Base-by-base conservation (phyloP, 352 stramenopile species). In the Lagenidium sp. region DNA sequence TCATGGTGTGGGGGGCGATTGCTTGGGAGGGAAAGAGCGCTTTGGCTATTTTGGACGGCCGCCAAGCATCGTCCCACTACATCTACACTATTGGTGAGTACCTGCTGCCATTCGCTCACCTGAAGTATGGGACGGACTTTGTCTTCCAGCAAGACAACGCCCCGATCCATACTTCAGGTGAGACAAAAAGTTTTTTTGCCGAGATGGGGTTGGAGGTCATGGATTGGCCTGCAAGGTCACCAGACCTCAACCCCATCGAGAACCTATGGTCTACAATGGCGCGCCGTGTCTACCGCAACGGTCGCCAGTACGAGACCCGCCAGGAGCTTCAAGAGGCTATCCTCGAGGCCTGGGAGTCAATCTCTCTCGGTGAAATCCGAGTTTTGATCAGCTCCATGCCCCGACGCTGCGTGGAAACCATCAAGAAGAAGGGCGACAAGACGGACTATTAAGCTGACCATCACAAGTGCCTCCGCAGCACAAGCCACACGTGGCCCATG, bases 81-180 rank as follows among this genome's bases (percentile, higher is more conserved):
- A 24, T 22, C 3, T 20, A 39, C 15, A 57, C 50, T 13, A 13
- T 57, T 6, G 16, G 22, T 21, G 28, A 57, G 6, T 45, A 40
- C n/a, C 16, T 57, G 21, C 19, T 57, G 4, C 50, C 50, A 2
- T 52, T 52, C 21, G 50, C 50, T 0, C 35, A 58, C 30, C 8
- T 39, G 1, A 34, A 61, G 21, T 55, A 65, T 26, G 43, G 44
- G 1, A 40, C 15, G 5, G 47, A 58, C 18, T 68, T 49, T 22
- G 36, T 55, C 12, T 65, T 44, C 20, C 54, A 68, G 24, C 57
- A 65, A 16, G 57, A 68, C 24, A 55, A 53, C n/a, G 54, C 54
- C 3, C 36, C 13, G 10, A 61, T 63, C 26, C 38, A 68, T 29
- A 25, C 13, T 0, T 60, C 59, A 5, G 26, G 40, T 1, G 1